A percentile compares a stretch with the other conserved stretches of the same genome.
Evolutionary conservation across 441 rosid genomes (phyloP).

Genomic region (Gossypium trilobum): DNA sequence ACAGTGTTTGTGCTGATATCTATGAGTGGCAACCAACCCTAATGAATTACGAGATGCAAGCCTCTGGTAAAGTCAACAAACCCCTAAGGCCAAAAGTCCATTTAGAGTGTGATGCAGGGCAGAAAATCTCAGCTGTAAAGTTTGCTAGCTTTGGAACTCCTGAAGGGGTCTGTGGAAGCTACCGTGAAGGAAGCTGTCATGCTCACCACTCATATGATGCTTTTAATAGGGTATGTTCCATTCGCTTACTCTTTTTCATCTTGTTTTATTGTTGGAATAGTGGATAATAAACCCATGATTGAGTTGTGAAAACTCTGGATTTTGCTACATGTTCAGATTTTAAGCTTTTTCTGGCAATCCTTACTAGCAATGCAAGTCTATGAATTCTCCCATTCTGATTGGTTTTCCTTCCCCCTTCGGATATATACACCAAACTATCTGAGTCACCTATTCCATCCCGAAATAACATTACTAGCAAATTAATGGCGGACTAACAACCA

Average conservation of each 20-base stretch:
- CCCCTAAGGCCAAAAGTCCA: constrained; percentile 85
- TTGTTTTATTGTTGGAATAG: not conserved
- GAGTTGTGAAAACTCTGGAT: not conserved
- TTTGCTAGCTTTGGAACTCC: constrained; percentile 97
- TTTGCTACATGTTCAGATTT: not conserved
- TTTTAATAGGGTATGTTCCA: constrained; percentile 58
- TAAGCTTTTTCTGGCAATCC: not conserved
- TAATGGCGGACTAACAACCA: not conserved
- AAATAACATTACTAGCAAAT: not conserved
- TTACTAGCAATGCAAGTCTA: not conserved
- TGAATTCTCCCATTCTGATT: not conserved
- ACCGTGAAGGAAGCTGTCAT: constrained; percentile 70
- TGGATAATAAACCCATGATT: not conserved
- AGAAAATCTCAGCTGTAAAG: constrained; percentile 65
- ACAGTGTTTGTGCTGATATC: constrained; percentile 75
- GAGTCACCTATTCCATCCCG: not conserved
- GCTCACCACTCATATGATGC: constrained; percentile 90
- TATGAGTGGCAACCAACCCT: constrained; percentile 90
- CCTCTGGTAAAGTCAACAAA: constrained; percentile 69
- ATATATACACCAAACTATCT: not conserved
- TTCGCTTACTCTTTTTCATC: constrained; percentile 4
- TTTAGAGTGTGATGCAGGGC: constrained; percentile 66
- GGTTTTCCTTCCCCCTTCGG: not conserved
- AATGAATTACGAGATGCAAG: constrained; percentile 67
- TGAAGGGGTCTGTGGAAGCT: constrained; percentile 80